These are phyloP conservation scores for Hymenoscyphus infarciens DNA, from an alignment of 2,329 filamentous ascomycete species.

Conservation along the genomic window DNA sequence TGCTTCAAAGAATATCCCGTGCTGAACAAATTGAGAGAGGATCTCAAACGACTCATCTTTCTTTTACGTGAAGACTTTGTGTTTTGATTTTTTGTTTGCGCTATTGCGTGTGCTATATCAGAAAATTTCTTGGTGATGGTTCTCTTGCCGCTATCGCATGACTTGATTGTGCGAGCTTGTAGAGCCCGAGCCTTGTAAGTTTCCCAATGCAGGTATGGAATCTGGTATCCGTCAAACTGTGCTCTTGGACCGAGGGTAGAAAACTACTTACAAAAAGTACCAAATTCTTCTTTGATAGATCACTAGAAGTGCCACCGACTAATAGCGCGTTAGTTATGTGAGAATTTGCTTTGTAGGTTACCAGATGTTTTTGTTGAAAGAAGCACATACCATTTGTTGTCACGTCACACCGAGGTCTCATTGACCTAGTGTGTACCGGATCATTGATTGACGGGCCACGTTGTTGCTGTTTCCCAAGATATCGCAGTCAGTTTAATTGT, in stretches of 20 bases:
- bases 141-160: neutral
- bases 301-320: neutral
- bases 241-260: neutral
- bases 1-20: neutral
- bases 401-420: constrained; percentile 1
- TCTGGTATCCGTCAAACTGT: constrained; percentile 8
- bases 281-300: neutral
- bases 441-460: constrained; percentile 1
- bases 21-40: neutral
- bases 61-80: neutral
- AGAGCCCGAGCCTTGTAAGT: constrained; percentile 15
- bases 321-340: neutral
- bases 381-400: neutral
- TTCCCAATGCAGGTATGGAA: constrained; percentile 28
- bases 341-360: neutral
- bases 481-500: too few species aligned
- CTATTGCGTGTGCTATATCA: constrained; percentile 1
- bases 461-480: neutral
- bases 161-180: constrained; percentile 3
- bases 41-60: neutral
- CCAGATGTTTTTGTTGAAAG: neutral
- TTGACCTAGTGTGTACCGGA: neutral
- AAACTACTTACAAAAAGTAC: neutral
- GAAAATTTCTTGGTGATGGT: constrained; percentile 3
- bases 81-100: constrained; percentile 1